These are phyloP conservation scores for Hamigera avellanea DNA, from an alignment of 495 filamentous ascomycete species.

Conservation along the genomic window DNA sequence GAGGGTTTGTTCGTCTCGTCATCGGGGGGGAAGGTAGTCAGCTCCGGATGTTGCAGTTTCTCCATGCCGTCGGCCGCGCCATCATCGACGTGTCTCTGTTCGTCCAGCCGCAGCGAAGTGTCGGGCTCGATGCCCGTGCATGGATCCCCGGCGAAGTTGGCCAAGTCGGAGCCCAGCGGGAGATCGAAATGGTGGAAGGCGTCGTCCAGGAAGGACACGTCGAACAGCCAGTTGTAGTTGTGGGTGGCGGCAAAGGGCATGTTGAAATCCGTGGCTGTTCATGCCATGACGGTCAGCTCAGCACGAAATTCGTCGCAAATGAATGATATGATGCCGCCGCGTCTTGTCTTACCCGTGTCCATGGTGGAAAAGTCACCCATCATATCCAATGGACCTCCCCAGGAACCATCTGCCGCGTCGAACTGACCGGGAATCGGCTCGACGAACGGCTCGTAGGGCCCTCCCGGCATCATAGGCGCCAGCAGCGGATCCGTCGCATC, in stretches of 20 bases:
- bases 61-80: too few species aligned
- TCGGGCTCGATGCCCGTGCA: neutral
- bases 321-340: neutral
- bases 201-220: constrained; percentile 25
- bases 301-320: neutral
- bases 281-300: neutral
- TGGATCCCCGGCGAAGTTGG: constrained; percentile 9
- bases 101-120: too few species aligned
- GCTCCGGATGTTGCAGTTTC: too few species aligned
- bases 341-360: constrained; percentile 7
- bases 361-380: too few species aligned
- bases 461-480: too few species aligned
- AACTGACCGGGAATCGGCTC: too few species aligned
- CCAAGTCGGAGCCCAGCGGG: constrained; percentile 15
- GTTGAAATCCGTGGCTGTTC: constrained; percentile 39
- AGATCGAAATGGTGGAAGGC: constrained; percentile 22
- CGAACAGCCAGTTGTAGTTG: constrained; percentile 48
- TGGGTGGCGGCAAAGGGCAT: constrained; percentile 43
- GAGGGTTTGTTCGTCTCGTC: neutral
- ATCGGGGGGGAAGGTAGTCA: neutral
- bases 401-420: too few species aligned
- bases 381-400: too few species aligned
- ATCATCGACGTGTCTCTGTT: too few species aligned
- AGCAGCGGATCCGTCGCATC: too few species aligned
- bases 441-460: too few species aligned